These are phyloP conservation scores for Jacaranda mimosifolia DNA, from an alignment of 257 asterid species.

Conservation along the genomic window DNA sequence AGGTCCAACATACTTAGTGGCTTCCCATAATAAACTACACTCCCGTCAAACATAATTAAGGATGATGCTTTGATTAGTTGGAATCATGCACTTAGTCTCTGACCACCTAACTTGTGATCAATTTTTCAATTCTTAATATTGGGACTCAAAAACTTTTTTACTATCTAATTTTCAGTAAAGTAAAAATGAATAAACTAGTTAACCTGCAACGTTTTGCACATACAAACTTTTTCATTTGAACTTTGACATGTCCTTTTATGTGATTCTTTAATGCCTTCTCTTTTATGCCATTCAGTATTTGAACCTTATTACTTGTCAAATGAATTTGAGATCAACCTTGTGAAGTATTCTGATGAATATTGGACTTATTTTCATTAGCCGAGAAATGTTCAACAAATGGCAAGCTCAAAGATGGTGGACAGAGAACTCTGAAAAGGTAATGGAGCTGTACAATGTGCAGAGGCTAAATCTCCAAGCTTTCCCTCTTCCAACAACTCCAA, in stretches of 20 bases:
- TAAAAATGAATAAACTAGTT: neutral
- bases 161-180: neutral
- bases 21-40: constrained; percentile 40
- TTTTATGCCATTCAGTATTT: neutral
- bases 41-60: constrained; percentile 23
- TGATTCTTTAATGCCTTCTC: neutral
- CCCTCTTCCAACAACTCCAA: constrained; percentile 84
- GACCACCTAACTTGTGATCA: constrained; percentile 23
- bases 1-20: constrained; percentile 48
- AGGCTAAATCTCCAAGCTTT: constrained; percentile 81
- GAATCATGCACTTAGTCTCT: constrained; percentile 36
- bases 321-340: neutral
- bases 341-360: neutral
- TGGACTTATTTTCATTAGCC: constrained; percentile 53
- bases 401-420: constrained; percentile 99
- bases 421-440: constrained; percentile 84
- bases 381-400: constrained; percentile 90
- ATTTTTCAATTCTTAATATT: neutral
- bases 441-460: constrained; percentile 93
- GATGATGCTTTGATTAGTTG: constrained; percentile 21
- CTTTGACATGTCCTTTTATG: neutral
- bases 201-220: neutral
- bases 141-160: neutral
- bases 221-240: neutral
- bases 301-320: neutral